Evolutionary conservation across 495 filamentous ascomycete genomes (phyloP).

Genomic region (Penicillium ochrochloron): DNA sequence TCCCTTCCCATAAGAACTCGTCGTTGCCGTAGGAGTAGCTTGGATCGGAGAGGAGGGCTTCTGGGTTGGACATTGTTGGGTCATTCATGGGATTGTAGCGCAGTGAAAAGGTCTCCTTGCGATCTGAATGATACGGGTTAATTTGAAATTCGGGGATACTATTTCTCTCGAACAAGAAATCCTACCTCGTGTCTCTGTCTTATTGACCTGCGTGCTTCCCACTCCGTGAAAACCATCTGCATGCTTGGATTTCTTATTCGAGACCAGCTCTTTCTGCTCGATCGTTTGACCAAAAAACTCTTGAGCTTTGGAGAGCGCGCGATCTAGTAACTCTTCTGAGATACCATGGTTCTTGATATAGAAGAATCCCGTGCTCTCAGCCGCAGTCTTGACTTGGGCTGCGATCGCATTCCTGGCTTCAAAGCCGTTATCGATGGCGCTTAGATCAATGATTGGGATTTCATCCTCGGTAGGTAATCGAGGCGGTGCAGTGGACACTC

Average conservation of each 20-base stretch:
- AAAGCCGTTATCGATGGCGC: slow-evolving; percentile 42
- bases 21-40: slow-evolving; percentile 44
- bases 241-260: slow-evolving; percentile 26
- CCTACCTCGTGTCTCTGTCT: slow-evolving; percentile 33
- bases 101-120: slow-evolving; percentile 49
- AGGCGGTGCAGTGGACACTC: slow-evolving; percentile 40
- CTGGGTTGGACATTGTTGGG: slow-evolving; percentile 43
- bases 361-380: slow-evolving; percentile 58
- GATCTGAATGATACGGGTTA: slow-evolving; percentile 25
- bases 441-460: slow-evolving; percentile 60
- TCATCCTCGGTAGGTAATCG: slow-evolving; percentile 47
- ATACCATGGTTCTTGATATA: slow-evolving; percentile 62
- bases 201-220: slow-evolving; percentile 35
- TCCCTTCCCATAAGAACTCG: slow-evolving; percentile 53
- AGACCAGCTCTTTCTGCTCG: slow-evolving; percentile 44
- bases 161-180: not conserved
- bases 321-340: slow-evolving; percentile 45
- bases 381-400: slow-evolving; percentile 44
- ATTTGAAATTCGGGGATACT: not conserved
- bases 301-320: slow-evolving; percentile 40
- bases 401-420: slow-evolving; percentile 46
- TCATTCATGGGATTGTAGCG: slow-evolving; percentile 53
- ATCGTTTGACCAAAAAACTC: slow-evolving; percentile 51
- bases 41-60: slow-evolving; percentile 38
- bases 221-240: slow-evolving; percentile 39